Evolutionary conservation across 768 basidiomycete species (phyloP).

Genomic region (Galerina marginata): DNA sequence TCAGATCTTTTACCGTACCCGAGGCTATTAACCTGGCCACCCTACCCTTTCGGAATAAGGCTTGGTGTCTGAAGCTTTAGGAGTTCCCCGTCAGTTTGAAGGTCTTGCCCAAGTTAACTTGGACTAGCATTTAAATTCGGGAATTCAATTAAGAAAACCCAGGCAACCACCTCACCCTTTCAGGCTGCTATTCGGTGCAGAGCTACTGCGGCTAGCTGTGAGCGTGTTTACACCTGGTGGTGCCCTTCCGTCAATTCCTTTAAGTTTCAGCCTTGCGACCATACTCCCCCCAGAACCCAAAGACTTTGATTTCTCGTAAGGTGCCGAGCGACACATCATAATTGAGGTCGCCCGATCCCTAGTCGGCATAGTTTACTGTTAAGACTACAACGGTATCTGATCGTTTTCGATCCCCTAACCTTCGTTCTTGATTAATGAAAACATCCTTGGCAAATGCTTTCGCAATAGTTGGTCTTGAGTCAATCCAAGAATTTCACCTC

Average conservation of each 20-base stretch:
- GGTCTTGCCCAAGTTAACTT: no score
- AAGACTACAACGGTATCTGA: conserved; percentile 84
- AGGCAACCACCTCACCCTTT: no score
- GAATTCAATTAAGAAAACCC: no score
- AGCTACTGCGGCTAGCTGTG: no score
- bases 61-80: no score
- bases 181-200: no score
- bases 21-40: no score
- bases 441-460: conserved; percentile 88
- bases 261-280: conserved; percentile 71
- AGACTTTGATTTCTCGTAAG: conserved; percentile 90
- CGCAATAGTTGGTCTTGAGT: conserved; percentile 80
- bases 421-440: conserved; percentile 88
- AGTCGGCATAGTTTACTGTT: conserved; percentile 86
- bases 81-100: no score
- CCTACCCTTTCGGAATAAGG: no score
- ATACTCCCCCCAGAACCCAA: conserved; percentile 72
- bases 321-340: conserved; percentile 76
- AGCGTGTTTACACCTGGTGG: conserved; percentile 56
- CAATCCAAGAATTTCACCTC: conserved; percentile 89
- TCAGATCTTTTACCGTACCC: no score
- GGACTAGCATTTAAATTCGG: no score
- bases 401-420: conserved; percentile 84
- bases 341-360: conserved; percentile 74
- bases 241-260: conserved; percentile 86